Evolutionary conservation across 129 eudicot genomes (phyloP).

Genomic region (Artemisia argyi): DNA sequence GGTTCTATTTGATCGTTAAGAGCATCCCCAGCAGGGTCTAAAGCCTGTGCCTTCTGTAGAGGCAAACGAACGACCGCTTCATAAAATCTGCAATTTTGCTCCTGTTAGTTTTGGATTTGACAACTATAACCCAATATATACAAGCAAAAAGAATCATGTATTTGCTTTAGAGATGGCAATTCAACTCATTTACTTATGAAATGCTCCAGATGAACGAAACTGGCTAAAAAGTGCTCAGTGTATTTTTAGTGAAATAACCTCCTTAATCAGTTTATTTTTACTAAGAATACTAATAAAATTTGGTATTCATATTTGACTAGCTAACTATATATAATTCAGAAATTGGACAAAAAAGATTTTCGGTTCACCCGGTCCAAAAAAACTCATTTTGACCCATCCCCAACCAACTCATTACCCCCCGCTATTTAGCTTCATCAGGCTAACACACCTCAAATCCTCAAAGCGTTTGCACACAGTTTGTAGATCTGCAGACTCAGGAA

Average conservation of each 20-base stretch:
- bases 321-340: background rate
- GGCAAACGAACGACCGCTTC: conserved; percentile 97
- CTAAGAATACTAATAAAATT: background rate
- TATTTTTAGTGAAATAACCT: background rate
- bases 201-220: background rate
- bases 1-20: conserved; percentile 84
- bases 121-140: background rate
- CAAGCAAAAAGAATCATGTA: conserved; percentile 4
- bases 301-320: background rate
- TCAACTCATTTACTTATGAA: background rate
- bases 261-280: background rate
- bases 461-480: conserved; percentile 91
- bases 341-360: background rate
- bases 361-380: background rate
- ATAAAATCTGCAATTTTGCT: conserved; percentile 64
- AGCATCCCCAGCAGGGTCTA: conserved; percentile 95
- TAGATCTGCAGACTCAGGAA: conserved; percentile 98
- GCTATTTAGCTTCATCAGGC: background rate
- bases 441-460: conserved; percentile 76
- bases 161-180: conserved; percentile 7
- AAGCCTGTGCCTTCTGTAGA: conserved; percentile 86
- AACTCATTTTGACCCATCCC: background rate
- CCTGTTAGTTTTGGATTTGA: conserved; percentile 25
- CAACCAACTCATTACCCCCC: background rate
- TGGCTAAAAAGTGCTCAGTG: background rate